Evolutionary conservation across 306 rosid species (phyloP), one percentile per base, ranked within the genome.

Genomic region (Cicer judaicum): DNA sequence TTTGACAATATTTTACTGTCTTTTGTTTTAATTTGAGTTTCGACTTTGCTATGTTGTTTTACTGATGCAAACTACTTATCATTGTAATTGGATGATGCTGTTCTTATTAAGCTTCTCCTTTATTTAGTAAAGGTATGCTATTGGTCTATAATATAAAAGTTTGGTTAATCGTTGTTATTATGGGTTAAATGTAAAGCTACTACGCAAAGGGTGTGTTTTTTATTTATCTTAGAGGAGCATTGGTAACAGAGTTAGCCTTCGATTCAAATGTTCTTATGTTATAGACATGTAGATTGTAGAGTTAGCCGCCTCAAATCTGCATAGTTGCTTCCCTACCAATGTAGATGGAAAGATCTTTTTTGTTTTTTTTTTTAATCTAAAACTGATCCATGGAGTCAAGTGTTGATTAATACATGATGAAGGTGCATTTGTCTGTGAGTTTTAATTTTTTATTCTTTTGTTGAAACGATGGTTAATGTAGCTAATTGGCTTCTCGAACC

Each of bases 1-100:
- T 72, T 60, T 7, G 10, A 11, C 2, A 10, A 36, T 19, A 46
- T 36, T 56, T 49, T 8, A 29, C 4, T 34, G 15, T 36, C 3
- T 39, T 12, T 42, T 29, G 54, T 49, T 59, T 57, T 43, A 57
- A 73, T 44, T 43, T 55, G 65, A 71, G 65, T 54, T 40, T 54
- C 1, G 10, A 16, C 0, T 57, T 57, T 44, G 43, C 10, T 14
- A 56, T 52, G 53, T 16, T 62, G 40, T 40, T 12, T 41, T 16
- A 54, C 39, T 19, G 18, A 34, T 72, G 57, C 34, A 39, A 19
- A 21, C 8, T 34, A 53, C 1, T 64, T n/a, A 2, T 64, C 8
- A 13, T 54, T 65, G 19, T 75, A 6, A 36, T 19, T 52, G 24
- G 55, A 50, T 50, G 36, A 7, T 73, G 48, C 6, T 66, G 63